These are phyloP conservation scores for Pyrenophora graminea DNA, from an alignment of 2,329 filamentous ascomycete species.

Conservation along the genomic window DNA sequence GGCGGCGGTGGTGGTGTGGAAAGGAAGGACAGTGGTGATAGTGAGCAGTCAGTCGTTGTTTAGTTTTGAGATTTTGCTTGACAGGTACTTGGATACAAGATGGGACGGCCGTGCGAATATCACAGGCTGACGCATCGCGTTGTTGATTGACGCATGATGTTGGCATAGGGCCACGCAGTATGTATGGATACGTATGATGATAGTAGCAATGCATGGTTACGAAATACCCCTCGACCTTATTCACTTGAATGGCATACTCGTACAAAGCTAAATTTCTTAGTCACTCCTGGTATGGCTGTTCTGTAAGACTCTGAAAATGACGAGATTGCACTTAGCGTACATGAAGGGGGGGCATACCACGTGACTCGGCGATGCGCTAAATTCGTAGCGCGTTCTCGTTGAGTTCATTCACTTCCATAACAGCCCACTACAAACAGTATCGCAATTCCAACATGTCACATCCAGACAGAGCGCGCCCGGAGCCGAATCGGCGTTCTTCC, in stretches of 20 bases:
- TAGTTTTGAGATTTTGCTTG: conserved; percentile 2
- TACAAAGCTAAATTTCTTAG: no score
- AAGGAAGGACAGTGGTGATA: neutral
- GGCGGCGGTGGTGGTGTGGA: neutral
- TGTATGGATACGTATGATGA: conserved; percentile 5
- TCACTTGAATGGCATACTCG: no score
- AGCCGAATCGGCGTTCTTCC: conserved; percentile 33
- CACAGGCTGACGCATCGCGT: neutral
- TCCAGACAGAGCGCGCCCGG: conserved; percentile 25
- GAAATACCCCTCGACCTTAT: conserved; percentile 6
- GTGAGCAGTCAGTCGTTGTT: neutral
- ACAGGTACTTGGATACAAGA: neutral
- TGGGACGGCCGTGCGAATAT: neutral
- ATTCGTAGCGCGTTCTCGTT: conserved; percentile 4
- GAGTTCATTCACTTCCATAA: neutral
- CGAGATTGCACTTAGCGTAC: neutral
- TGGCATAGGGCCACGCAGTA: conserved; percentile 1
- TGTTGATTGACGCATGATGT: neutral
- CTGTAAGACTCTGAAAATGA: neutral
- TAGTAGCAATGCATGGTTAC: conserved; percentile 14
- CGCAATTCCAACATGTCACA: conserved; percentile 22
- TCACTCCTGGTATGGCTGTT: no score
- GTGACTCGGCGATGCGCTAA: conserved; percentile 14
- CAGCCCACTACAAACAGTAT: neutral
- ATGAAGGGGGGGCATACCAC: neutral